Evolutionary conservation across 768 basidiomycete species (phyloP).

Genomic region (Chalciporus chontae): DNA sequence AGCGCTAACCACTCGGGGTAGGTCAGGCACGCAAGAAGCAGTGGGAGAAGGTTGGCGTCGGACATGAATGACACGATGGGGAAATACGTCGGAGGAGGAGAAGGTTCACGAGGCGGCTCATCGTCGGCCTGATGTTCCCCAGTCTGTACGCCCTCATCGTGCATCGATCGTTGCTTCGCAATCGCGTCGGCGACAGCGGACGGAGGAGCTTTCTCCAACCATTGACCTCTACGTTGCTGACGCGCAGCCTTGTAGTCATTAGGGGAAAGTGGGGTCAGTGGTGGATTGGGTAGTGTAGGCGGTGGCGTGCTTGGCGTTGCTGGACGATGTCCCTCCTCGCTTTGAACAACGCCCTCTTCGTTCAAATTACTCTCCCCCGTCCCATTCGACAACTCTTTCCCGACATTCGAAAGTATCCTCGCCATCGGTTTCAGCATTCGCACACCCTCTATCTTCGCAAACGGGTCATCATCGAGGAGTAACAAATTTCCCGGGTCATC

Average conservation of each 20-base stretch:
- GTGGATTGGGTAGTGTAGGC: constrained; percentile 1
- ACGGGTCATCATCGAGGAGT: constrained; percentile 38
- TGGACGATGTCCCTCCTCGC: constrained; percentile 10
- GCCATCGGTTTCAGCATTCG: constrained; percentile 36
- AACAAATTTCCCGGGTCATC: constrained; percentile 18
- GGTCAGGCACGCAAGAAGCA: constrained; percentile 57
- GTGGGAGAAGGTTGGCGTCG: constrained; percentile 47
- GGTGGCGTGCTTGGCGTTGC: background rate
- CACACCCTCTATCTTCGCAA: constrained; percentile 54
- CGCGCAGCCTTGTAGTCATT: constrained; percentile 41
- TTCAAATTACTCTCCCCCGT: background rate
- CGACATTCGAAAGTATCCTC: constrained; percentile 3
- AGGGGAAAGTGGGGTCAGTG: constrained; percentile 24
- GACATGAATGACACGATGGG: constrained; percentile 57
- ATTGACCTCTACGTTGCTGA: constrained; percentile 37
- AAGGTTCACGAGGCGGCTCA: constrained; percentile 18
- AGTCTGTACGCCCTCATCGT: constrained; percentile 11
- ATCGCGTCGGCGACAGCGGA: constrained; percentile 31
- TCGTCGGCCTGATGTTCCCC: constrained; percentile 1
- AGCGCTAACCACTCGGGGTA: constrained; percentile 72
- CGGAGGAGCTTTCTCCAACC: constrained; percentile 39
- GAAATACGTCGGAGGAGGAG: constrained; percentile 35
- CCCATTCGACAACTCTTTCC: background rate
- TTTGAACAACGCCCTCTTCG: constrained; percentile 2
- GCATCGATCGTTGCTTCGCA: constrained; percentile 20